phyloP scores from a whole-genome alignment of 2,329 filamentous ascomycete species.

The Emmonsia crescens region DNA sequence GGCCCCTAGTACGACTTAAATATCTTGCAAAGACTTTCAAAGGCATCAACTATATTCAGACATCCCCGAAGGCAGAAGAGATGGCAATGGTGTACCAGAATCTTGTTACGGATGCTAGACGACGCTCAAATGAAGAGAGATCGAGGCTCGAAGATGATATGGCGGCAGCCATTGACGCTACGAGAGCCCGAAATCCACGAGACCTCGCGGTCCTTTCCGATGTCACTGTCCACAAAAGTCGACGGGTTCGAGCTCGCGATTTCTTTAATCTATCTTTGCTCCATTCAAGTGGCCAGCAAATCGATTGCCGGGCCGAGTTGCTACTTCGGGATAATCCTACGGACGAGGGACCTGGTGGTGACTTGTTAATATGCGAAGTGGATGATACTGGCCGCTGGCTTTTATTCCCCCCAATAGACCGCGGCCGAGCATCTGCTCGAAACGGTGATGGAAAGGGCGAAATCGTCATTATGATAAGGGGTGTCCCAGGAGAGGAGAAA shows the following conservation, averaged over 20 bases:
- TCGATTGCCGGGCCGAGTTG: slow-evolving; percentile 82
- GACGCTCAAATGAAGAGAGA: slow-evolving; percentile 60
- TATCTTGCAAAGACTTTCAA: slow-evolving; percentile 76
- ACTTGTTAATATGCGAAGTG: slow-evolving; percentile 88
- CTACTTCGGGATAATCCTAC: slow-evolving; percentile 69
- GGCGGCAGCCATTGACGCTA: slow-evolving; percentile 71
- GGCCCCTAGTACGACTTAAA: slow-evolving; percentile 78
- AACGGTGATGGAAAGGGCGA: slow-evolving; percentile 61
- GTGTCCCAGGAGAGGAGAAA: slow-evolving; percentile 46
- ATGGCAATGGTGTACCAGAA: slow-evolving; percentile 55
- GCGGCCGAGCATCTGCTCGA: slow-evolving; percentile 64
- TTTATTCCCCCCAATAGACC: slow-evolving; percentile 78
- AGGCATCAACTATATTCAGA: slow-evolving; percentile 38
- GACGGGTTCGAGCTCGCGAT: slow-evolving; percentile 82
- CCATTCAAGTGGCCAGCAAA: slow-evolving; percentile 80
- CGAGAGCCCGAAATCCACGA: slow-evolving; percentile 64
- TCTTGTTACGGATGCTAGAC: slow-evolving; percentile 66
- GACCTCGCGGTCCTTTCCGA: slow-evolving; percentile 61
- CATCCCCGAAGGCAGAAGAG: slow-evolving; percentile 44
- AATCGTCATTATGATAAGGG: slow-evolving; percentile 79
- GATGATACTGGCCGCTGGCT: slow-evolving; percentile 68
- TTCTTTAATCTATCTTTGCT: slow-evolving; percentile 74
- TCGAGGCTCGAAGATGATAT: slow-evolving; percentile 75
- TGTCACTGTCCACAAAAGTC: slow-evolving; percentile 60
- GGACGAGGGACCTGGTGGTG: slow-evolving; percentile 58